phyloP scores from a whole-genome alignment of 805 yeast species.

The Candida tammaniensis region DNA sequence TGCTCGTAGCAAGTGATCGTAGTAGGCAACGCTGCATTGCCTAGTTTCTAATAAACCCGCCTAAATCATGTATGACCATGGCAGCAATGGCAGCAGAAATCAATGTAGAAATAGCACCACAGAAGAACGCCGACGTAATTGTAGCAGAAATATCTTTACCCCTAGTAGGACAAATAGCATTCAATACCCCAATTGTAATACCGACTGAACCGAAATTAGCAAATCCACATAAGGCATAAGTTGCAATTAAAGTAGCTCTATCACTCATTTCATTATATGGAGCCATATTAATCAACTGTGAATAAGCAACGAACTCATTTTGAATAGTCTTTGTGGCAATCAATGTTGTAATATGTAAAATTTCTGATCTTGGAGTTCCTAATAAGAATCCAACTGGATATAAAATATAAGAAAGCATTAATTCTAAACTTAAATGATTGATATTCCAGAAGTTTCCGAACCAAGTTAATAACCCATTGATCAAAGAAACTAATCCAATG shows the following conservation, averaged over 20 bases:
- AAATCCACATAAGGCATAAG: conserved; percentile 62
- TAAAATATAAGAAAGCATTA: conserved; percentile 55
- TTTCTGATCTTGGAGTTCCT: conserved; percentile 53
- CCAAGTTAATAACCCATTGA: conserved; percentile 56
- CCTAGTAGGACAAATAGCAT: conserved; percentile 50
- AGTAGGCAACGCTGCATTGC: too few relatives aligned
- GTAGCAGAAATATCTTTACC: conserved; percentile 45
- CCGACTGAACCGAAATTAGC: conserved; percentile 63
- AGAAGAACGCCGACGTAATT: conserved; percentile 47
- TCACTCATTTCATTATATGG: conserved; percentile 46
- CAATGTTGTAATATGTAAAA: conserved; percentile 48
- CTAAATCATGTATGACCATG: conserved; percentile 55
- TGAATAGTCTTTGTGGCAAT: conserved; percentile 58
- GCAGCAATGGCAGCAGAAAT: conserved; percentile 60
- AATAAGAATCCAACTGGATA: conserved; percentile 60
- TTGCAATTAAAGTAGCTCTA: conserved; percentile 55
- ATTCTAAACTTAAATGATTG: conserved; percentile 46
- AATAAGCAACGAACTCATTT: conserved; percentile 59
- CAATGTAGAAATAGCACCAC: conserved; percentile 54
- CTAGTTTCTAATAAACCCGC: conserved; percentile 20
- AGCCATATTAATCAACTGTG: conserved; percentile 36
- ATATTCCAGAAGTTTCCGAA: conserved; percentile 65
- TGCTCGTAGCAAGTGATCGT: too few relatives aligned
- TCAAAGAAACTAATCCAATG: conserved; percentile 55
- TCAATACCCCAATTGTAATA: conserved; percentile 58